A percentile compares a stretch with the other conserved stretches of the same genome.
Conservation (phyloP, 2,329 filamentous ascomycete genomes). For the Penicillium concentricum region DNA sequence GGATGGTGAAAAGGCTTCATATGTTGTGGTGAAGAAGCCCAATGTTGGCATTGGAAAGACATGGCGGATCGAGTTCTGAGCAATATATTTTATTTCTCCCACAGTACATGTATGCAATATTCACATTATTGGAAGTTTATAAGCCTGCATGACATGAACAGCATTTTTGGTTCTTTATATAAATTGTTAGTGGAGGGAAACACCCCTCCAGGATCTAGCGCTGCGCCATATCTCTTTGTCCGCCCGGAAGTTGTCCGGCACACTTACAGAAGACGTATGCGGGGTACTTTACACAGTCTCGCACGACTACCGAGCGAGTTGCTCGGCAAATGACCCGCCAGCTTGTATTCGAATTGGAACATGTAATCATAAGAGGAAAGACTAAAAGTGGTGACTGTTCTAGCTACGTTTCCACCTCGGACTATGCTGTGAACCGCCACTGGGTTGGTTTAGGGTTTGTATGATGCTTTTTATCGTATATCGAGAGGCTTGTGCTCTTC, state of each 20-base stretch:
- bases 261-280: slow-evolving; percentile 49
- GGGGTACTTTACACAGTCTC: slow-evolving; percentile 44
- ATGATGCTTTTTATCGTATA: slow-evolving; percentile 24
- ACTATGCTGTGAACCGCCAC: slow-evolving; percentile 18
- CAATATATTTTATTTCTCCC: background rate
- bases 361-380: slow-evolving; percentile 46
- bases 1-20: slow-evolving; percentile 56
- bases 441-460: slow-evolving; percentile 21
- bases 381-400: slow-evolving; percentile 10
- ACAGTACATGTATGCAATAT: slow-evolving; percentile 11
- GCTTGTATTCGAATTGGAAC: slow-evolving; percentile 45
- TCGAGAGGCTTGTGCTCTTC: background rate
- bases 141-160: background rate
- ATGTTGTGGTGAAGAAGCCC: slow-evolving; percentile 64
- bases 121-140: background rate
- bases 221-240: slow-evolving; percentile 44
- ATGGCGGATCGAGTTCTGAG: slow-evolving; percentile 61
- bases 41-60: slow-evolving; percentile 60
- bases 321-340: slow-evolving; percentile 41
- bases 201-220: slow-evolving; percentile 32
- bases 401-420: slow-evolving; percentile 22
- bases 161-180: background rate
- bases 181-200: too few relatives aligned
- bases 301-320: slow-evolving; percentile 43
- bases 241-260: slow-evolving; percentile 38